phyloP scores from a whole-genome alignment of 176 grass and related monocot genomes.

The Hyparrhenia diplandra region DNA sequence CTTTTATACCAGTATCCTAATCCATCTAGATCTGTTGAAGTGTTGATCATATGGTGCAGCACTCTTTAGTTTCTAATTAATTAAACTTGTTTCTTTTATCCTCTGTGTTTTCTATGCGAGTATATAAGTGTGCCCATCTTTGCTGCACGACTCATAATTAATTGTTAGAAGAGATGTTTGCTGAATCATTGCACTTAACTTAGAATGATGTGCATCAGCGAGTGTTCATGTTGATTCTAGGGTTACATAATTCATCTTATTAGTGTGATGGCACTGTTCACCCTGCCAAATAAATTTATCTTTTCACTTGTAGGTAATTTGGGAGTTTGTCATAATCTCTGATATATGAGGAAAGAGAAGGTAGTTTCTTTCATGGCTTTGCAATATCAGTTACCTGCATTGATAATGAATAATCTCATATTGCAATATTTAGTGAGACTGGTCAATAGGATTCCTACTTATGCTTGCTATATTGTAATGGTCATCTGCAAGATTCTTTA shows the following conservation, averaged over 20 bases:
- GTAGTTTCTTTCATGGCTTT: constrained; percentile 91
- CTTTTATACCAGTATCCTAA: background rate
- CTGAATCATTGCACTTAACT: constrained; percentile 20
- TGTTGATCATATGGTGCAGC: constrained; percentile 10
- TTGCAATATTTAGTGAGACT: constrained; percentile 33
- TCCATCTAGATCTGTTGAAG: background rate
- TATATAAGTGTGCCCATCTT: background rate
- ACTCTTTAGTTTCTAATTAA: background rate
- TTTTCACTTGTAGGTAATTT: constrained; percentile 99
- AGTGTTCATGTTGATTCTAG: constrained; percentile 57
- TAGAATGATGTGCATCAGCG: constrained; percentile 6
- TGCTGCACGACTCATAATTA: background rate
- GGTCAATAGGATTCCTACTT: constrained; percentile 20
- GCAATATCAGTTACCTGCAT: constrained; percentile 52
- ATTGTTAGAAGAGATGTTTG: constrained; percentile 3
- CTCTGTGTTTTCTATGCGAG: constrained; percentile 14
- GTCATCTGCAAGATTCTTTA: background rate
- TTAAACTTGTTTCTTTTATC: background rate
- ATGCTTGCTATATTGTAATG: constrained; percentile 4
- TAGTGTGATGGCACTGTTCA: constrained; percentile 85
- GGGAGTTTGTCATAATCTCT: constrained; percentile 91
- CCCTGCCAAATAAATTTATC: constrained; percentile 94
- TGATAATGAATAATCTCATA: constrained; percentile 24
- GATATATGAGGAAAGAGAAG: constrained; percentile 94
- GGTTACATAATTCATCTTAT: constrained; percentile 74